Conservation (phyloP, 1,139 yeast species). For the Saccharomyces hybrid region DNA sequence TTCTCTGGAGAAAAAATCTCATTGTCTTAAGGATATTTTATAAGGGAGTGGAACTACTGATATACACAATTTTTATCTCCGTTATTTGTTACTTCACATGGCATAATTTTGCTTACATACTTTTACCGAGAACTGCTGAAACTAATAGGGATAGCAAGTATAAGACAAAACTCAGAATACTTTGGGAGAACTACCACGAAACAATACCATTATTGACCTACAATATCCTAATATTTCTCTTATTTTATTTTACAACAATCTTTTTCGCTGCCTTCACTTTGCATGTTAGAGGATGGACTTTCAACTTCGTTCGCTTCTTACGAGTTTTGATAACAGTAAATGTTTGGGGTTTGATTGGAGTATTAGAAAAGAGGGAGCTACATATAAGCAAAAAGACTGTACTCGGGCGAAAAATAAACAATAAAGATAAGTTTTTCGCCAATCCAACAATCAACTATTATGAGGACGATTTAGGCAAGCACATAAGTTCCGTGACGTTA, state of each 20-base stretch:
- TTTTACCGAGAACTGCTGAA: constrained; percentile 15
- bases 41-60: constrained; percentile 13
- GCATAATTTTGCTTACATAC: constrained; percentile 23
- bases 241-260: constrained; percentile 16
- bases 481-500: background rate
- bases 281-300: constrained; percentile 19
- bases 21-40: constrained; percentile 7
- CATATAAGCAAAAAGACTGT: constrained; percentile 24
- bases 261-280: constrained; percentile 10
- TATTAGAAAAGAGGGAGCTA: constrained; percentile 25
- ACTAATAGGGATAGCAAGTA: background rate
- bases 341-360: constrained; percentile 29
- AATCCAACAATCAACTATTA: constrained; percentile 19
- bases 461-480: constrained; percentile 3
- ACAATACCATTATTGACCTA: constrained; percentile 23
- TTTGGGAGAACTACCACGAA: constrained; percentile 25
- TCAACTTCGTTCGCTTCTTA: constrained; percentile 18
- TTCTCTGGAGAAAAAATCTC: constrained; percentile 10
- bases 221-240: constrained; percentile 15
- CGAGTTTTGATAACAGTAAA: constrained; percentile 27
- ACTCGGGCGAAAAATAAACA: constrained; percentile 28
- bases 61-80: constrained; percentile 15
- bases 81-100: constrained; percentile 17
- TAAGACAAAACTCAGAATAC: constrained; percentile 8
- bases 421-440: constrained; percentile 23